Conservation (phyloP, 257 asterid species). For the Phtheirospermum japonicum region DNA sequence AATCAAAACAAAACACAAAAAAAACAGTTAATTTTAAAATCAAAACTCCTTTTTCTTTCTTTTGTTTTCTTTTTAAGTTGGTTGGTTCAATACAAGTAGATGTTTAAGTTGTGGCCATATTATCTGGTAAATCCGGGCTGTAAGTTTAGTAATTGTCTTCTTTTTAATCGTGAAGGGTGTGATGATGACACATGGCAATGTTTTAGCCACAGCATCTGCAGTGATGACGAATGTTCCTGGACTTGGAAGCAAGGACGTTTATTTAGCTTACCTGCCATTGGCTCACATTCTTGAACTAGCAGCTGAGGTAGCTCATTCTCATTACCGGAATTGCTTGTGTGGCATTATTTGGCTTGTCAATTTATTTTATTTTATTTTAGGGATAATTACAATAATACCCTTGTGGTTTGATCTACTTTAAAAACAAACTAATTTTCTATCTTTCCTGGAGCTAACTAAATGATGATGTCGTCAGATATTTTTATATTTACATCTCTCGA, state of each 20-base stretch:
- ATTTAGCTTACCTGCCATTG: constrained; percentile 89
- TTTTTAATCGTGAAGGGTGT: constrained; percentile 65
- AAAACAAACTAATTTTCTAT: background rate
- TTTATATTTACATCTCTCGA: too few relatives aligned
- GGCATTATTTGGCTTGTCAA: background rate
- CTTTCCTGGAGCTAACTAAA: too few relatives aligned
- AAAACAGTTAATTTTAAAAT: too few relatives aligned
- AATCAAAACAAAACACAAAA: too few relatives aligned
- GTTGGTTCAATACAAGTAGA: background rate
- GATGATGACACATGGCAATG: constrained; percentile 94
- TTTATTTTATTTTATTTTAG: too few relatives aligned
- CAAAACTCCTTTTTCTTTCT: too few relatives aligned
- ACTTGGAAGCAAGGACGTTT: constrained; percentile 70
- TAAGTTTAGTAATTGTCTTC: constrained; percentile 11
- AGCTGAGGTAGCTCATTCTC: constrained; percentile 63
- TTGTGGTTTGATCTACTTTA: background rate
- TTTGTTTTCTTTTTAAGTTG: background rate
- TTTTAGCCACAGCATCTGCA: constrained; percentile 89
- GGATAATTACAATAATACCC: background rate
- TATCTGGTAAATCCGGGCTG: background rate
- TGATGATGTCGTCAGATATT: too few relatives aligned
- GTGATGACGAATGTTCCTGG: constrained; percentile 87
- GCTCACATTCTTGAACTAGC: constrained; percentile 98
- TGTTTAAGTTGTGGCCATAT: background rate
- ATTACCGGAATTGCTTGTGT: background rate